Evolutionary conservation across 108 stramenopile species (phyloP).

Genomic region (Skeletonema marinoi): DNA sequence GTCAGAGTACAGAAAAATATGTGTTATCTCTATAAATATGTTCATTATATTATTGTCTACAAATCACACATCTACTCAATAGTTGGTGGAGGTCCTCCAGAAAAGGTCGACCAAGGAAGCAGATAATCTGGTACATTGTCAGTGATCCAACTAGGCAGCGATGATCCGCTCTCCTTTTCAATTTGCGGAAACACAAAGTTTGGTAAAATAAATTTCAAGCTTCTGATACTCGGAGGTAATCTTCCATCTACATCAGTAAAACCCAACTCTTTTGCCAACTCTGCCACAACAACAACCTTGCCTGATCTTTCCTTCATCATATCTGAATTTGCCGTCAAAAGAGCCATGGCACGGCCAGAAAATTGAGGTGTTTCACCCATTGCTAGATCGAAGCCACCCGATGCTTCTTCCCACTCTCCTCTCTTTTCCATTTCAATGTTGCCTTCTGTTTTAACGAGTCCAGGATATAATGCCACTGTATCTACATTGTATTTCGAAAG

Average conservation of each 20-base stretch:
- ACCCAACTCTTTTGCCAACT: constrained; percentile 83
- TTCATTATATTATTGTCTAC: too few relatives aligned
- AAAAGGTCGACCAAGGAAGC: constrained; percentile 67
- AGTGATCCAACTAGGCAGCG: constrained; percentile 57
- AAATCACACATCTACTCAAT: constrained; percentile 9
- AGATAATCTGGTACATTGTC: constrained; percentile 65
- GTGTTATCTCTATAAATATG: not conserved
- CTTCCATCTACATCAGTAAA: constrained; percentile 80
- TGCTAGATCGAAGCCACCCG: constrained; percentile 57
- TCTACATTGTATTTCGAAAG: constrained; percentile 59
- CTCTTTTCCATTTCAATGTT: constrained; percentile 63
- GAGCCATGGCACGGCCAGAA: constrained; percentile 65
- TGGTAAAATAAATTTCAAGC: constrained; percentile 64
- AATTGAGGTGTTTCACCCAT: constrained; percentile 74
- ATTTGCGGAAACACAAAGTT: constrained; percentile 71
- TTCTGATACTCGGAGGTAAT: constrained; percentile 70
- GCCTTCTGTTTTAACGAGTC: constrained; percentile 84
- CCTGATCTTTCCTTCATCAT: constrained; percentile 62
- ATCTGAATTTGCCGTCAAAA: constrained; percentile 43
- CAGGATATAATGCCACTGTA: constrained; percentile 82
- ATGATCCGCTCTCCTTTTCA: constrained; percentile 59
- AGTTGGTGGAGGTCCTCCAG: constrained; percentile 60
- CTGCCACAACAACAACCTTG: constrained; percentile 84
- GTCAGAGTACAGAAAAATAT: not conserved
- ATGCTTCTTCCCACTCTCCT: constrained; percentile 78